These are phyloP conservation scores for Chrysoporthe puriensis DNA, from an alignment of 2,329 filamentous ascomycete species.

Conservation along the genomic window DNA sequence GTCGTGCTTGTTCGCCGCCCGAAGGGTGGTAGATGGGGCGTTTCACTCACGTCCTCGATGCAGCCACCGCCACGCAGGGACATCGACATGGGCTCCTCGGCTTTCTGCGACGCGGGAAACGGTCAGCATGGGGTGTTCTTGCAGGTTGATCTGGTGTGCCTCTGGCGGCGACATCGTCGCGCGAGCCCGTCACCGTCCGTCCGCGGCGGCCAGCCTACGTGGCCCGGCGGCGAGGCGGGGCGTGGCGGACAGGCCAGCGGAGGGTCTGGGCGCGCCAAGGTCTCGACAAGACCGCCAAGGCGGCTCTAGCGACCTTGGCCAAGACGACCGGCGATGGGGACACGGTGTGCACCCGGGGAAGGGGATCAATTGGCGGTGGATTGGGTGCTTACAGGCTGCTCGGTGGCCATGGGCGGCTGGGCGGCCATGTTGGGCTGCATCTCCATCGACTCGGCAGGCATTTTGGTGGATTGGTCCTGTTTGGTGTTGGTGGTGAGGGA, in stretches of 20 bases:
- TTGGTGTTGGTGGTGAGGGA: background rate
- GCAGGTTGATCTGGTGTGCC: background rate
- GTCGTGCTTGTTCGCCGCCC: background rate
- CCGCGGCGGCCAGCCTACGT: no score
- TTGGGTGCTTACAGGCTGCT: constrained; percentile 34
- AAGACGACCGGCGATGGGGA: constrained; percentile 1
- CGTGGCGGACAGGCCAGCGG: background rate
- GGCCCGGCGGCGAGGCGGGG: no score
- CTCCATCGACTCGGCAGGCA: constrained; percentile 28
- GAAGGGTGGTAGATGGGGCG: background rate
- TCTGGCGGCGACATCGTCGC: background rate
- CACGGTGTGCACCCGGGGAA: constrained; percentile 5
- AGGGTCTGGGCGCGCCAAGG: constrained; percentile 5
- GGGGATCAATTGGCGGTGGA: constrained; percentile 23
- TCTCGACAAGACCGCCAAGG: background rate
- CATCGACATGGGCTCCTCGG: constrained; percentile 34
- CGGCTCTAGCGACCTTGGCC: background rate
- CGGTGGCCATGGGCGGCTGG: constrained; percentile 30
- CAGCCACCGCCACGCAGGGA: constrained; percentile 34
- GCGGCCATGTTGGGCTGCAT: constrained; percentile 28
- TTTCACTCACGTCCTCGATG: constrained; percentile 28
- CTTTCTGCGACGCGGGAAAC: constrained; percentile 17
- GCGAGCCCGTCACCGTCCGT: background rate
- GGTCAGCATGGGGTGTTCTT: background rate
- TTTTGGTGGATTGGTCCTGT: background rate